These are phyloP conservation scores for Wickerhamomyces ciferrii DNA, from an alignment of 805 yeast species.

Conservation along the genomic window DNA sequence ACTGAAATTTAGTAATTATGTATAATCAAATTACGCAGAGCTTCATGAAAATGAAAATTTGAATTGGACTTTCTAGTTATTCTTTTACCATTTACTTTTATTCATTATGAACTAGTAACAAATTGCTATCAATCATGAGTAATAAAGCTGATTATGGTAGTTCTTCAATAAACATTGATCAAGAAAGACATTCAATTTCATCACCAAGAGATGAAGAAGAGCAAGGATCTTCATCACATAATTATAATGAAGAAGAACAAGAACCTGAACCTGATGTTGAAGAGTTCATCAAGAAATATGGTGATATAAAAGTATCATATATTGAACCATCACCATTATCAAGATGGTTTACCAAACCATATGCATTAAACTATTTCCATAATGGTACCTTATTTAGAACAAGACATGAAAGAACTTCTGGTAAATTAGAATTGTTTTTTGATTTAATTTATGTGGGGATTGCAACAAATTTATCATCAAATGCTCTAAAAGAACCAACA, in stretches of 20 bases:
- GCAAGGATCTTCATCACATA: too few species aligned
- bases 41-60: too few species aligned
- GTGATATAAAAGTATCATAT: constrained; percentile 41
- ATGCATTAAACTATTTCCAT: constrained; percentile 56
- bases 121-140: too few species aligned
- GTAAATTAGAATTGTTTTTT: constrained; percentile 52
- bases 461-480: constrained; percentile 52
- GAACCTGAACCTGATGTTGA: constrained; percentile 10
- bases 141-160: too few species aligned
- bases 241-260: background rate
- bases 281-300: constrained; percentile 42
- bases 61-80: too few species aligned
- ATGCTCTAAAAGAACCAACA: constrained; percentile 40
- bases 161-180: too few species aligned
- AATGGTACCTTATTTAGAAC: constrained; percentile 53
- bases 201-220: background rate
- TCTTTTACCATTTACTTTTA: too few species aligned
- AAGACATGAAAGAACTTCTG: constrained; percentile 46
- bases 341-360: constrained; percentile 41
- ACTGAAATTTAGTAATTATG: too few species aligned
- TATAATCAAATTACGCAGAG: too few species aligned
- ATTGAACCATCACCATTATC: constrained; percentile 33
- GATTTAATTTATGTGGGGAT: constrained; percentile 64
- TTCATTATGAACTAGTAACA: too few species aligned
- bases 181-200: too few species aligned